Base-by-base conservation (phyloP, 257 asterid genomes). In the Gentiana straminea region DNA sequence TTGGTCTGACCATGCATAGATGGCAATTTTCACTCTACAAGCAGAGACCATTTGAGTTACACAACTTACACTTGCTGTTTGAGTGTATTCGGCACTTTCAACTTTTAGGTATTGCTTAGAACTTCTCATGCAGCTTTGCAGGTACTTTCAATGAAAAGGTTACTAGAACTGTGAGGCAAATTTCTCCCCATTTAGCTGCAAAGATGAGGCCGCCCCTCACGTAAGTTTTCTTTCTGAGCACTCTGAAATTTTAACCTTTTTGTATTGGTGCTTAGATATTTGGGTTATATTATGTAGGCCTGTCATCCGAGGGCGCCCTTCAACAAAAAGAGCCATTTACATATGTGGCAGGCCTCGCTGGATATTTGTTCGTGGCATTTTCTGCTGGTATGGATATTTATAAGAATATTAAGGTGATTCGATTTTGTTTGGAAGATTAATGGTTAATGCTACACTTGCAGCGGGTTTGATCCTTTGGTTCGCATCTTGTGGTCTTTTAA, bases 251-350 rank as follows among this genome's bases (percentile, higher is more conserved):
- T 45, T 12, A 13, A 1, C 13, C 3, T 54, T 8, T 54, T 5
- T 41, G 6, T 41, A 41, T 41, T 5, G 2, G 6, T 41, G 4
- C 44, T 39, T 39, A 41, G 46, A 5, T 41, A 5, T 10, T 41
- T 39, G 44, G 5, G 6, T 77, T 43, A 70, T 67, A 61, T 54
- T 49, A 64, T 64, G 58, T 60, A 90, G 98, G 72, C 96, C 98
- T 65, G 98, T 90, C 71, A 82, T 90, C 67, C 94, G 98, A 57
- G 98, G 98, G 65, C 95, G 95, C 52, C 98, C 98, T 62, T 90
- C 96, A 65, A 64, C 83, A 32, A 90, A 83, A 67, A 83, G 98
- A 73, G 70, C 83, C 44, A 76, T 90, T 74, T 76, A 75, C 72
- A 79, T 90, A 60, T 90, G 98, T 71, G 98, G 98, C 58, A 80